Conservation (phyloP, 305 asterid species). For the Lippia alba region DNA sequence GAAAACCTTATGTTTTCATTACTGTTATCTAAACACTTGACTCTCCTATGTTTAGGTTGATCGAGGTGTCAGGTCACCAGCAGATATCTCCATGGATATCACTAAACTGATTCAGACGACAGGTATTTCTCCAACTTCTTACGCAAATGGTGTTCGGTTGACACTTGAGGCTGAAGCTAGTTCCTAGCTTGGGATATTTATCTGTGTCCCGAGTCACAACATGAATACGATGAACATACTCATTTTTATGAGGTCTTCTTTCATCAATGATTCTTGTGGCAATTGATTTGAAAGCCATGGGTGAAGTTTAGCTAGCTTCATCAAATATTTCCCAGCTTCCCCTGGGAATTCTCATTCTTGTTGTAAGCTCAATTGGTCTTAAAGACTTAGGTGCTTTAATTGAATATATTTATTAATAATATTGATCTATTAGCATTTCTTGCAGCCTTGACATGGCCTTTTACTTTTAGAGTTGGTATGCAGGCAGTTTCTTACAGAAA, state of each 20-base stretch:
- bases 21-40: conserved; percentile 18
- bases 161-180: conserved; percentile 57
- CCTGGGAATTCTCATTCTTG: background rate
- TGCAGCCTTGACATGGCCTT: no score
- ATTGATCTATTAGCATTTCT: no score
- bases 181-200: conserved; percentile 19
- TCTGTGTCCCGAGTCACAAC: background rate
- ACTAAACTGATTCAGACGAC: conserved; percentile 64
- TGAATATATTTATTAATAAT: no score
- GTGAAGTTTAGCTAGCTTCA: background rate
- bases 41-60: conserved; percentile 58
- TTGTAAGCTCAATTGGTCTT: background rate
- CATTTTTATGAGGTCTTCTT: background rate
- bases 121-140: conserved; percentile 63
- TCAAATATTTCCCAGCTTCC: background rate
- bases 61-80: conserved; percentile 89
- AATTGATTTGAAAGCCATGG: no score
- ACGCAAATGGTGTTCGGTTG: conserved; percentile 66
- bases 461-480: no score
- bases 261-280: conserved; percentile 11
- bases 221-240: background rate
- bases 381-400: no score
- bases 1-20: no score
- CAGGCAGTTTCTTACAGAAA: no score
- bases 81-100: conserved; percentile 91